Percentiles rank a stretch among this genome's conserved stretches.
Evolutionary conservation across 2,329 filamentous ascomycete genomes (phyloP).

Genomic region (Fusarium cyanostomum): DNA sequence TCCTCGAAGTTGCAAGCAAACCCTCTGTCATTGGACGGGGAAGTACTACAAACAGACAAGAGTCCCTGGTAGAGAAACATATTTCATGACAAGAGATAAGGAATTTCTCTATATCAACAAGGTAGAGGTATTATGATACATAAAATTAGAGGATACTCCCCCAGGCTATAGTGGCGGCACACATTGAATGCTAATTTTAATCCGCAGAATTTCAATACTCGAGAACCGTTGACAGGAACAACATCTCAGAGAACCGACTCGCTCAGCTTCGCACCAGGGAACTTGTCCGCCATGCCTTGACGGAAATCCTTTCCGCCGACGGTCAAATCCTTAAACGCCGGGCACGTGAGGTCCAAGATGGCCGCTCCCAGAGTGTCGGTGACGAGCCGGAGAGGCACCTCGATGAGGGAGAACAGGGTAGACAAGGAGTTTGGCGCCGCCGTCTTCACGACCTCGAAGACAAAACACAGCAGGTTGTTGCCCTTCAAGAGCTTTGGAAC

Average conservation of each 20-base stretch:
- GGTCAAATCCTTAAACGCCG: constrained; percentile 15
- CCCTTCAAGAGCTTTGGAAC: constrained; percentile 8
- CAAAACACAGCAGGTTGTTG: constrained; percentile 21
- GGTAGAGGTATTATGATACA: too few relatives aligned
- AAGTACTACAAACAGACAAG: too few relatives aligned
- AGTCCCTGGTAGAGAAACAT: too few relatives aligned
- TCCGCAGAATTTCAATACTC: too few relatives aligned
- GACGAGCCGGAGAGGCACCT: background rate
- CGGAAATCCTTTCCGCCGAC: background rate
- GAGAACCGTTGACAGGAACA: too few relatives aligned
- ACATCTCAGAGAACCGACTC: background rate
- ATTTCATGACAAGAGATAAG: too few relatives aligned
- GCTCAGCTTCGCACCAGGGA: constrained; percentile 9
- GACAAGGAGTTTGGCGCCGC: constrained; percentile 7
- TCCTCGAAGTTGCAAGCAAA: too few relatives aligned
- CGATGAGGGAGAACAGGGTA: constrained; percentile 1
- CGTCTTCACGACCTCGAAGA: constrained; percentile 18
- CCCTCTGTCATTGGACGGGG: too few relatives aligned
- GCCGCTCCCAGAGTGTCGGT: background rate
- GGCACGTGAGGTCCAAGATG: constrained; percentile 3
- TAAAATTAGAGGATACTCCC: too few relatives aligned
- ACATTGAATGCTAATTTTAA: too few relatives aligned
- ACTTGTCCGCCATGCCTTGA: constrained; percentile 1
- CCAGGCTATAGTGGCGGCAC: too few relatives aligned
- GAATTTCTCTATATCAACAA: too few relatives aligned